Evolutionary conservation across 306 rosid species (phyloP), one percentile per base, ranked within the genome.

Genomic region (Lathyrus aphaca): DNA sequence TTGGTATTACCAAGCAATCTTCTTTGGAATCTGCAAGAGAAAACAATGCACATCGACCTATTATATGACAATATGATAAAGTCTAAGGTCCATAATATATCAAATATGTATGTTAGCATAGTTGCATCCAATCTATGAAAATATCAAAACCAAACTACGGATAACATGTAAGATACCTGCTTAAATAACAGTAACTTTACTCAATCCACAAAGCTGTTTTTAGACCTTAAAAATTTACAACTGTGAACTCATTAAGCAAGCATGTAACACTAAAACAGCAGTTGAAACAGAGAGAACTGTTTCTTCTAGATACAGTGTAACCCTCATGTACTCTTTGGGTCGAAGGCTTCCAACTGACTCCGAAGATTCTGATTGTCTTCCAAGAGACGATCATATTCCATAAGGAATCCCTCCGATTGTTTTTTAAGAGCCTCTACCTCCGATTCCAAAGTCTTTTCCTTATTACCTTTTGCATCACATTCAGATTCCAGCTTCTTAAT

Each of bases 311-410:
- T 35, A 35, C 11, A 64, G 72, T 49, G 48, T 72, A 67, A 38
- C 29, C 53, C 12, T 81, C 74, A 90, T 53, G 50, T 81, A 72
- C 59, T 80, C 81, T 86, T 86, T 69, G 73, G 91, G 45, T 88
- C 96, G 35, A 90, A 64, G 10, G 89, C 57, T 63, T 84, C 81
- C 75, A 94, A 66, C 77, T 90, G 98, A 75, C 80, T 91, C 58
- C 88, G 74, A 64, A 94, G 89, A 68, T 62, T 87, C 75, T 94
- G 94, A 78, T 93, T 93, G 73, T 88, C 98, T 61, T 77, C 96
- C 73, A 82, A 75, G 72, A 90, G 87, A 63, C 91, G 96, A 65
- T 93, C 96, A 13, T 93, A 88, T 71, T 93, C 97, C 86, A 90
- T 79, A 63, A 90, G 94, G 67, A 90, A 84, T 44, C 87, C 90